Conservation (phyloP, 73 alveolate species). For the Uronychia setigera region DNA sequence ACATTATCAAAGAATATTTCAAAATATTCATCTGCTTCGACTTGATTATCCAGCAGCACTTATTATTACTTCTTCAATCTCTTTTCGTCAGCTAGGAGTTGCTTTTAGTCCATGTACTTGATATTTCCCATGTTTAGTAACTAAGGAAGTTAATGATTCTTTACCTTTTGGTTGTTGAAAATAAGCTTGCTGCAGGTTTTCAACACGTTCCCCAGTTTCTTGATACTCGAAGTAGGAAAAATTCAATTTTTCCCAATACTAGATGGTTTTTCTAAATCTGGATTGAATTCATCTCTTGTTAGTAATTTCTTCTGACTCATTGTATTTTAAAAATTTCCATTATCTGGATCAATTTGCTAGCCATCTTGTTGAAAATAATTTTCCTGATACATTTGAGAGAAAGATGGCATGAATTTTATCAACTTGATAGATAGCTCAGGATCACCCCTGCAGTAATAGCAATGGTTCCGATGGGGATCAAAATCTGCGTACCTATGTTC, state of each 20-base stretch:
- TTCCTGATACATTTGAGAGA: not conserved
- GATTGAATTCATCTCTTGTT: not conserved
- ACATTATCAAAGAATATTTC: too few relatives aligned
- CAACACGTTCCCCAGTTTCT: not conserved
- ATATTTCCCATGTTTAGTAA: too few relatives aligned
- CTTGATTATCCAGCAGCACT: not conserved
- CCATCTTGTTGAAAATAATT: not conserved
- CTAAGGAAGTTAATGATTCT: too few relatives aligned
- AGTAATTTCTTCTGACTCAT: not conserved
- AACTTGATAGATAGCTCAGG: not conserved
- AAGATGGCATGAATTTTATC: not conserved
- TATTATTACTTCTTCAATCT: not conserved
- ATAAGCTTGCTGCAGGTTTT: not conserved
- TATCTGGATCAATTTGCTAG: not conserved
- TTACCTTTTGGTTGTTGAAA: not conserved
- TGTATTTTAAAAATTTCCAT: not conserved
- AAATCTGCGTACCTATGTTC: not conserved
- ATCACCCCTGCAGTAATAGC: not conserved
- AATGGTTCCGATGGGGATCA: not conserved
- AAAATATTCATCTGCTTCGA: not conserved
- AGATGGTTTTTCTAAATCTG: not conserved
- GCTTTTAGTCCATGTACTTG: too few relatives aligned
- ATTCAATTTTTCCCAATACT: not conserved
- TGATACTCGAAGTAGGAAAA: too few relatives aligned
- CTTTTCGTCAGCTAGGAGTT: not conserved